These are phyloP conservation scores for Ceratobasidium papillatum DNA, from an alignment of 1,284 basidiomycete genomes.

Conservation along the genomic window DNA sequence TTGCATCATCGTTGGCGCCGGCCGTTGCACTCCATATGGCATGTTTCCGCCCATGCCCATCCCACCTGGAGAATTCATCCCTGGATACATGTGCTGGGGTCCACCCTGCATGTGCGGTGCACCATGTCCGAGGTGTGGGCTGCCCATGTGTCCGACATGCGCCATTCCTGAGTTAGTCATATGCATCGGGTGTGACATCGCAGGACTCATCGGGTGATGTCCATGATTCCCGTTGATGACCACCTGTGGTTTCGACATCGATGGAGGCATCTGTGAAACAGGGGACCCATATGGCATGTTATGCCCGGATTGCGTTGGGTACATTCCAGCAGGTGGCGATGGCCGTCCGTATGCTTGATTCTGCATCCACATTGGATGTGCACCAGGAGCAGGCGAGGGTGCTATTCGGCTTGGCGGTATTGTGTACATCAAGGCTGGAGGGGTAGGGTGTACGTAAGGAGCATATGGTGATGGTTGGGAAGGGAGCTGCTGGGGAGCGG, in stretches of 20 bases:
- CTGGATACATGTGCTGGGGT: conserved; percentile 28
- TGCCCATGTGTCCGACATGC: conserved; percentile 31
- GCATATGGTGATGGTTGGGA: conserved; percentile 38
- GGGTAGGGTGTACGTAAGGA: conserved; percentile 66
- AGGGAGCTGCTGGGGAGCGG: conserved; percentile 55
- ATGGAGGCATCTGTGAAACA: conserved; percentile 44
- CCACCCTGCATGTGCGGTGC: conserved; percentile 26
- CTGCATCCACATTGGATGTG: conserved; percentile 72
- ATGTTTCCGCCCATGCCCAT: conserved; percentile 27
- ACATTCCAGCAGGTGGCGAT: conserved; percentile 40
- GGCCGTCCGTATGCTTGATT: conserved; percentile 51
- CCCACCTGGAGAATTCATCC: conserved; percentile 29
- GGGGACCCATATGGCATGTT: conserved; percentile 59
- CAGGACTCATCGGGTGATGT: conserved; percentile 27
- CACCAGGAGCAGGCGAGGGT: conserved; percentile 62
- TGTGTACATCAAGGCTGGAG: conserved; percentile 63
- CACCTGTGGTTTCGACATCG: conserved; percentile 12
- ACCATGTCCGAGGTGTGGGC: conserved; percentile 19
- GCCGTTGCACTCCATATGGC: conserved; percentile 25
- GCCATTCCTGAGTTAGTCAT: conserved; percentile 31
- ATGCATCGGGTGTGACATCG: conserved; percentile 30
- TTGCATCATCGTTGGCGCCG: conserved; percentile 28
- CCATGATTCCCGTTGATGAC: conserved; percentile 32
- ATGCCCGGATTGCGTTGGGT: conserved; percentile 40
- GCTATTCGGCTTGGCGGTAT: conserved; percentile 63